phyloP scores from a whole-genome alignment of 2,329 filamentous ascomycete species.

The Pseudophaeomoniella oleicola region DNA sequence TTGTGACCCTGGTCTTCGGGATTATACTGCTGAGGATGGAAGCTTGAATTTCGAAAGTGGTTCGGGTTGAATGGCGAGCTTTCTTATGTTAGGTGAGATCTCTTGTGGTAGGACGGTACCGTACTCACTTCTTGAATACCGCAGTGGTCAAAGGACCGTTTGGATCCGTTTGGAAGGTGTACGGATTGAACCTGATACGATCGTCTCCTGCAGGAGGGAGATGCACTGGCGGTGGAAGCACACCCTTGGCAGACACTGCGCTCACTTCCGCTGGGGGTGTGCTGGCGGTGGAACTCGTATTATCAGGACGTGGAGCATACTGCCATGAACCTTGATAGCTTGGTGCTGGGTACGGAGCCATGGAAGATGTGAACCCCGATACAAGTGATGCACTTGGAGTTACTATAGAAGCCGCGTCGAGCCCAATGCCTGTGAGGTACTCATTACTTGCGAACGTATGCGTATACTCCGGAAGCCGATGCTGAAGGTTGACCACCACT shows the following conservation, averaged over 20 bases:
- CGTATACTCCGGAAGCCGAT: slow-evolving; percentile 27
- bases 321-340: not conserved
- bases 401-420: not conserved
- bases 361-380: not conserved
- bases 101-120: not conserved
- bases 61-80: slow-evolving; percentile 30
- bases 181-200: slow-evolving; percentile 5
- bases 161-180: not conserved
- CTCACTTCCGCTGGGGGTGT: slow-evolving; percentile 24
- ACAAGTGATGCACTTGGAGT: not conserved
- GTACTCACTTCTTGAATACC: not conserved
- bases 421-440: not conserved
- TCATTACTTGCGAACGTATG: slow-evolving; percentile 15
- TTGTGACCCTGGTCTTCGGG: slow-evolving; percentile 18
- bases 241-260: slow-evolving; percentile 11
- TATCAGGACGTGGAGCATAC: slow-evolving; percentile 9
- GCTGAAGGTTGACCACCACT: slow-evolving; percentile 20
- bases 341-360: not conserved
- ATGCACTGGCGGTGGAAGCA: slow-evolving; percentile 20
- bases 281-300: slow-evolving; percentile 20
- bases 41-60: slow-evolving; percentile 30
- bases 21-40: slow-evolving; percentile 30
- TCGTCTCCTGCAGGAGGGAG: slow-evolving; percentile 24
- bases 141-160: not conserved
- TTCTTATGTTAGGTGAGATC: not conserved